A percentile compares a stretch with the other conserved stretches of the same genome.
Evolutionary conservation across 2,329 filamentous ascomycete genomes (phyloP).

Genomic region (Penicillium sp.): DNA sequence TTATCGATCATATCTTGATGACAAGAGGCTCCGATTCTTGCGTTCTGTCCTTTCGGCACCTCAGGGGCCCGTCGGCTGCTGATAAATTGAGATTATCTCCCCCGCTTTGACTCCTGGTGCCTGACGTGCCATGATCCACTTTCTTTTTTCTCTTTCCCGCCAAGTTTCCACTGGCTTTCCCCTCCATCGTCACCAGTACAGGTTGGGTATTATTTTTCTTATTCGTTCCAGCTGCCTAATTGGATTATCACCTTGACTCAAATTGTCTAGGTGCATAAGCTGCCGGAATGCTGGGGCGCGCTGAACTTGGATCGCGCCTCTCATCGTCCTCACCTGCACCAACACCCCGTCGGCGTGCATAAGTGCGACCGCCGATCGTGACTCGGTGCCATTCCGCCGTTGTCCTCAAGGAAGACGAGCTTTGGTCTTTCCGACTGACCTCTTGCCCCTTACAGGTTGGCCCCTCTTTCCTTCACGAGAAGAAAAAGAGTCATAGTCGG

Average conservation of each 20-base stretch:
- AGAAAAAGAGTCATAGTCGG: slow-evolving; percentile 1
- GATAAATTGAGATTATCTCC: neutral
- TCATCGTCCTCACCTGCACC: slow-evolving; percentile 13
- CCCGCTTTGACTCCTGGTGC: slow-evolving; percentile 2
- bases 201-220: neutral
- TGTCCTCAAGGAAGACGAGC: neutral
- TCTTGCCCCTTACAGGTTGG: slow-evolving; percentile 17
- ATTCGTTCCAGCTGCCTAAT: neutral
- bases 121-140: slow-evolving; percentile 1
- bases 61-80: neutral
- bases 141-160: neutral
- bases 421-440: neutral
- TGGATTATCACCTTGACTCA: neutral
- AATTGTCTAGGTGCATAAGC: slow-evolving; percentile 5
- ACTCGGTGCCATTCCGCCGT: slow-evolving; percentile 11
- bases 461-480: neutral
- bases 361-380: slow-evolving; percentile 34
- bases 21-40: neutral
- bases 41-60: neutral
- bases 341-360: slow-evolving; percentile 33
- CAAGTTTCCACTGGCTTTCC: slow-evolving; percentile 10
- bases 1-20: slow-evolving; percentile 26
- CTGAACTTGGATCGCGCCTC: slow-evolving; percentile 17
- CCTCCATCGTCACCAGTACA: neutral
- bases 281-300: slow-evolving; percentile 13